Conservation (phyloP, 495 filamentous ascomycete species). For the Penicillium manginii region DNA sequence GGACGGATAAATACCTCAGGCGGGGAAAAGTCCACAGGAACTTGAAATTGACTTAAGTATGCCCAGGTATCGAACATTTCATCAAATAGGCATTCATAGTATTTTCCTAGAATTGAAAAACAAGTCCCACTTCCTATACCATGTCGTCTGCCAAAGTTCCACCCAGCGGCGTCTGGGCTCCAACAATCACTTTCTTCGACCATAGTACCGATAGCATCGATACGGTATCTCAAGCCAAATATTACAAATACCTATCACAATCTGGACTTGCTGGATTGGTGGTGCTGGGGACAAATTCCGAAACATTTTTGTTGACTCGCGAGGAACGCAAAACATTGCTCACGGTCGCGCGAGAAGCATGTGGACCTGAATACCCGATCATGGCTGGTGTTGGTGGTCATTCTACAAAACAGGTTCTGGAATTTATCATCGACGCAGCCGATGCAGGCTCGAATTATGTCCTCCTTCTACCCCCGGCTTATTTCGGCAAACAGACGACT, state of each 20-base stretch:
- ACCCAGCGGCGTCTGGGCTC: constrained; percentile 22
- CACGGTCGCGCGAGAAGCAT: constrained; percentile 52
- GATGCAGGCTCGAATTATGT: constrained; percentile 61
- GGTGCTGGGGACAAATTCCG: constrained; percentile 67
- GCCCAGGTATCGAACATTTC: too few species aligned
- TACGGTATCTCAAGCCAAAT: constrained; percentile 49
- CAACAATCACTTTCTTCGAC: constrained; percentile 54
- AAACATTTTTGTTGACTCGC: constrained; percentile 66
- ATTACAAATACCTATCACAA: constrained; percentile 59
- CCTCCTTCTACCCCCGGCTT: constrained; percentile 64
- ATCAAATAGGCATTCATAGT: too few species aligned
- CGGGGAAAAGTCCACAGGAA: too few species aligned
- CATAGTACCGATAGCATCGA: constrained; percentile 55
- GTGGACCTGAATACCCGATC: constrained; percentile 55
- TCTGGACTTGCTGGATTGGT: constrained; percentile 61
- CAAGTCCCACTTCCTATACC: neutral
- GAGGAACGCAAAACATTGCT: constrained; percentile 59
- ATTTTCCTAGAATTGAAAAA: too few species aligned
- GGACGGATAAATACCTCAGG: too few species aligned
- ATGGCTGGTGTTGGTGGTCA: constrained; percentile 69
- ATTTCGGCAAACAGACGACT: constrained; percentile 65
- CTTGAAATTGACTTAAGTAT: too few species aligned
- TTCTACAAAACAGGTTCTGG: constrained; percentile 64
- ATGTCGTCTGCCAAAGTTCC: constrained; percentile 24
- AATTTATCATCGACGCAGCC: constrained; percentile 60